A percentile compares a stretch with the other conserved stretches of the same genome.
phyloP scores from a whole-genome alignment of 2,329 filamentous ascomycete genomes.

The Penicillium sp. region DNA sequence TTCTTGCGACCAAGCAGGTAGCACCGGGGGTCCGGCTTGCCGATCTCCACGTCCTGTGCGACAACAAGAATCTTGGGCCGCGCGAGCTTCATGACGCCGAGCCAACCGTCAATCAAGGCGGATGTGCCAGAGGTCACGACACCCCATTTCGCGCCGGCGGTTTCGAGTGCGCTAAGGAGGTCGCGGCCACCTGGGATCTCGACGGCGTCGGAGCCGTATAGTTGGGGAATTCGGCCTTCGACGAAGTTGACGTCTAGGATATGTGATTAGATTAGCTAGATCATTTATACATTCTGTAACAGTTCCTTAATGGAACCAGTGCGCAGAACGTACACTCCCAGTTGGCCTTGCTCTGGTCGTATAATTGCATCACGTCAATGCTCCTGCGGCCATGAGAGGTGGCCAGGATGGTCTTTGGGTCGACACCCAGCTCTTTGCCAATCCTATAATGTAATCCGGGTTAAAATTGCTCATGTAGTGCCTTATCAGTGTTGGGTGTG shows the following conservation, averaged over 20 bases:
- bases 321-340: slow-evolving; percentile 74
- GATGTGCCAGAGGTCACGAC: slow-evolving; percentile 75
- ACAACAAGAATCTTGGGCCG: slow-evolving; percentile 67
- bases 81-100: slow-evolving; percentile 65
- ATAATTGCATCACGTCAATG: slow-evolving; percentile 78
- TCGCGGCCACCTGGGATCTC: slow-evolving; percentile 82
- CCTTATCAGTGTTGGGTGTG: neutral
- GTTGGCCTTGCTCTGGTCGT: slow-evolving; percentile 82
- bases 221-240: slow-evolving; percentile 74
- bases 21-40: slow-evolving; percentile 76
- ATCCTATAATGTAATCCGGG: slow-evolving; percentile 30
- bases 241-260: slow-evolving; percentile 71
- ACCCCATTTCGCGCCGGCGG: slow-evolving; percentile 70
- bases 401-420: slow-evolving; percentile 79
- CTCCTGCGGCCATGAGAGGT: slow-evolving; percentile 88
- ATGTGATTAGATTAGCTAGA: neutral
- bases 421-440: slow-evolving; percentile 78
- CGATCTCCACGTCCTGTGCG: slow-evolving; percentile 71
- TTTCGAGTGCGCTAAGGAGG: slow-evolving; percentile 67
- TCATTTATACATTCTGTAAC: neutral
- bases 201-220: slow-evolving; percentile 73
- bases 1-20: slow-evolving; percentile 68
- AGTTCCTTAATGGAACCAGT: neutral
- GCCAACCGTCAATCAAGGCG: slow-evolving; percentile 69
- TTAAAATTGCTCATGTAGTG: neutral